Base-by-base conservation (phyloP, 768 basidiomycete species). In the Mycena crocata region DNA sequence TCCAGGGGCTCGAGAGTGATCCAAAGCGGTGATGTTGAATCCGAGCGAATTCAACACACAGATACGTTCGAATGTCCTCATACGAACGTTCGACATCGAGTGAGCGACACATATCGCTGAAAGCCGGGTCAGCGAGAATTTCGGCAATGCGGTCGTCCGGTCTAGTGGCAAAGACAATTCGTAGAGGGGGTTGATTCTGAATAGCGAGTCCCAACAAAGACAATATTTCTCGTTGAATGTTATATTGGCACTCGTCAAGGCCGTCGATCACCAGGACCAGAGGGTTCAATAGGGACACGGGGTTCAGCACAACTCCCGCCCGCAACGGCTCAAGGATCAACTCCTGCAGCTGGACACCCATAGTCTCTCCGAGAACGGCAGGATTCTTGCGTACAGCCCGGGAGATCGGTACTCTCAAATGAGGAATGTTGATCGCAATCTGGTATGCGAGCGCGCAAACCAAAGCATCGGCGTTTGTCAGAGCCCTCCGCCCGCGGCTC, bases 321-420 rank as follows among this genome's bases (percentile, higher is more conserved):
- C 59, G 55, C 21, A 35, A 70, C 7, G 68, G 68, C 24, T 48
- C 30, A 46, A 70, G 55, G 35, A 70, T 70, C 3, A 70, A 51
- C 34, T 63, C 37, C 44, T 59, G 49, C 1, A 70, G 31, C 32
- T 70, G 68, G 13, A 28, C 31, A 12, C 24, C 42, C 49, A 70
- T 48, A 40, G 24, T 28, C 19, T 52, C 60, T 3, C 57, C 40
- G n/a, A 70, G 21, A 14, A 70, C 46, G 23, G 28, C 37, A 24
- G 64, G 56, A 45, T 62, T 57, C 39, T 15, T 48, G 14, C n/a
- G 50, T 7, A 66, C 68, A 1, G 35, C 56, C 15, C 55, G 59
- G 24, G 60, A 62, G 28, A 70, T 70, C 21, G 52, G n/a, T 23
- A 35, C 30, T 34, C 68, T 52, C 15, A 70, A n/a, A 34, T 13